Base-by-base conservation (phyloP, 2,329 filamentous ascomycete species). In the Verticillium nubilum region DNA sequence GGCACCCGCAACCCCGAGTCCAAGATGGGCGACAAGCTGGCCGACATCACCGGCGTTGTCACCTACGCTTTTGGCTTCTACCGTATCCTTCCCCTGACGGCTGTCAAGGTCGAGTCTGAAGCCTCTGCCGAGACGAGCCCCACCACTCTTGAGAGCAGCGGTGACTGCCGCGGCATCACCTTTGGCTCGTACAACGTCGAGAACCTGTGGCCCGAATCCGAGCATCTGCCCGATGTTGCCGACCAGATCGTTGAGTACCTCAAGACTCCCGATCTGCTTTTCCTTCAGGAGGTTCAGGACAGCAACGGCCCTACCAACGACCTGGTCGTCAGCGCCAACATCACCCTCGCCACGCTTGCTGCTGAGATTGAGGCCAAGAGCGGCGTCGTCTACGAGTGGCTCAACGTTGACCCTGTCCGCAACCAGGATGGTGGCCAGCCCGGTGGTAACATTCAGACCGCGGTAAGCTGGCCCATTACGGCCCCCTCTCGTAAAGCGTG, bases 271-370 rank as follows among this genome's bases (percentile, higher is more conserved):
- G 85, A 88, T 67, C 69, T 91, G 5, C 67, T 91, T 60, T 89
- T 89, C 68, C 67, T 91, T 3, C 88, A 91, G 69, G 88, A 91
- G 72, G 76, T 91, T 53, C 88, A 90, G 72, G 88, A 91, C 68
- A 78, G 87, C 75, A 81, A 78, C 47, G 88, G 88, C 15, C 70
- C 79, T 2, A 83, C 79, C 13, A 79, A 90, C 69, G 80, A 89
- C 64, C 86, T 81, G 61, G 77, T 80, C 50, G 77, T 79, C 15
- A 73, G 71, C 47, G 83, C 85, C 50, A 86, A 87, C 67, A 56
- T 78, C 52, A 90, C 87, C 0, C 79, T 91, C 1, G 69, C 76
- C 2, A 79, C 82, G 0, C 80, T 91, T 2, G 72, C 76, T 0
- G 69, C 75, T 2, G 81, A 80, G 17, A 85, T 90, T 66, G 70